Conservation (phyloP, 257 asterid species). For the Paraleonurus japonicus region DNA sequence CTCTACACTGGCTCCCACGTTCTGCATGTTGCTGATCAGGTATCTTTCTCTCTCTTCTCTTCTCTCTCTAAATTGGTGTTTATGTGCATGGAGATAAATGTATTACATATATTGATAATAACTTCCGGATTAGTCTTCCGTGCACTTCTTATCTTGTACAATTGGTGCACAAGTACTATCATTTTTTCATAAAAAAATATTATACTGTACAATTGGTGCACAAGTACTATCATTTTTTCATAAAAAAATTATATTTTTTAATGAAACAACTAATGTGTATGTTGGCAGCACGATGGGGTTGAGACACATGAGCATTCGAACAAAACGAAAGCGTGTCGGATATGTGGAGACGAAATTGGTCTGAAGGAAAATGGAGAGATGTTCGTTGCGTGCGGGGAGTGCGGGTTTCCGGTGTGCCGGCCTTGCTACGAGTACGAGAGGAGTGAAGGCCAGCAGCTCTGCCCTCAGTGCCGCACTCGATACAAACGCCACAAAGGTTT, state of each 20-base stretch:
- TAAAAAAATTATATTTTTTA: too few relatives aligned
- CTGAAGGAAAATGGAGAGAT: constrained; percentile 24
- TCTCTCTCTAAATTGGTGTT: too few relatives aligned
- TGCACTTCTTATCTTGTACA: not conserved
- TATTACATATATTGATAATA: too few relatives aligned
- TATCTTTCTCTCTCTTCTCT: not conserved
- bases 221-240: not conserved
- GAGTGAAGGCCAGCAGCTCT: constrained; percentile 23
- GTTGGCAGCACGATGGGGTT: not conserved
- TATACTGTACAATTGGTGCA: not conserved
- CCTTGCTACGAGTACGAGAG: constrained; percentile 34
- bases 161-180: not conserved
- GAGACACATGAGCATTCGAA: not conserved
- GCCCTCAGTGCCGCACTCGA: constrained; percentile 31
- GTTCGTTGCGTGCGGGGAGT: constrained; percentile 23
- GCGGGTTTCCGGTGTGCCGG: constrained; percentile 29
- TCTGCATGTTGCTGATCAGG: constrained; percentile 44
- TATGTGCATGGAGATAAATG: too few relatives aligned
- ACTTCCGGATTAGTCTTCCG: not conserved
- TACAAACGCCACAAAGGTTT: constrained; percentile 26
- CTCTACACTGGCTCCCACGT: constrained; percentile 49
- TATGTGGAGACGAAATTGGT: constrained; percentile 28
- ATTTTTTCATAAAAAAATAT: too few relatives aligned
- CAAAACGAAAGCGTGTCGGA: constrained; percentile 6
- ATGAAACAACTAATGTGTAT: not conserved